These are phyloP conservation scores for Trametes pubescens DNA, from an alignment of 1,284 basidiomycete genomes.

Conservation along the genomic window DNA sequence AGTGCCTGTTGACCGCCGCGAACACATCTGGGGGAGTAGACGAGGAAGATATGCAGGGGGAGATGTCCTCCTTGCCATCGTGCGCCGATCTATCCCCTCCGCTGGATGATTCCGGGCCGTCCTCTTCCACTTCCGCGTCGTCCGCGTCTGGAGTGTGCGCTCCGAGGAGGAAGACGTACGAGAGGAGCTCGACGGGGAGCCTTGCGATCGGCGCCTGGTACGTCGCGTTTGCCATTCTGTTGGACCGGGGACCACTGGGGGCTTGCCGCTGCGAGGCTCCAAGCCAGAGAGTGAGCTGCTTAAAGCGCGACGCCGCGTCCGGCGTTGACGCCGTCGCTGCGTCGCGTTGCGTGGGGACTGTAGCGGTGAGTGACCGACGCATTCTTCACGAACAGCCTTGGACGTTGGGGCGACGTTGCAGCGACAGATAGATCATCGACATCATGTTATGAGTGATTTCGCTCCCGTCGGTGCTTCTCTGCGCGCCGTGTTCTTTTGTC, in stretches of 20 bases:
- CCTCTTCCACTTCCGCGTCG: background rate
- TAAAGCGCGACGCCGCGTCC: conserved; percentile 11
- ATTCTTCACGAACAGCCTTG: conserved; percentile 24
- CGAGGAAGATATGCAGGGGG: conserved; percentile 49
- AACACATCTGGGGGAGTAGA: conserved; percentile 51
- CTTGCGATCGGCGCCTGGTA: conserved; percentile 24
- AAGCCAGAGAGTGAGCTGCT: conserved; percentile 26
- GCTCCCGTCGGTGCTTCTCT: conserved; percentile 9
- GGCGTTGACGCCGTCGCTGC: conserved; percentile 17
- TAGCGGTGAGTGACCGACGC: conserved; percentile 26
- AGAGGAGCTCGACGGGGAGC: conserved; percentile 60
- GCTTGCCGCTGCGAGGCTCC: conserved; percentile 11
- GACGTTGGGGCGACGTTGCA: conserved; percentile 15
- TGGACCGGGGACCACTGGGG: background rate
- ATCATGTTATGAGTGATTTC: conserved; percentile 27
- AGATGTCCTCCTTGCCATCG: conserved; percentile 38
- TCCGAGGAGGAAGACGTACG: conserved; percentile 56
- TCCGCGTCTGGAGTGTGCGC: conserved; percentile 41
- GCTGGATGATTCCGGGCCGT: background rate
- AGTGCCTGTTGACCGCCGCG: conserved; percentile 56
- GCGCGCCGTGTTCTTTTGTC: conserved; percentile 30
- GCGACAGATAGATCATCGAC: conserved; percentile 24
- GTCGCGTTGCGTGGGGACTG: conserved; percentile 31
- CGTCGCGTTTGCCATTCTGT: conserved; percentile 12
- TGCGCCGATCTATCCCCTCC: conserved; percentile 27